phyloP scores from a whole-genome alignment of 2,329 filamentous ascomycete species.

The Harringtonia aguacate region DNA sequence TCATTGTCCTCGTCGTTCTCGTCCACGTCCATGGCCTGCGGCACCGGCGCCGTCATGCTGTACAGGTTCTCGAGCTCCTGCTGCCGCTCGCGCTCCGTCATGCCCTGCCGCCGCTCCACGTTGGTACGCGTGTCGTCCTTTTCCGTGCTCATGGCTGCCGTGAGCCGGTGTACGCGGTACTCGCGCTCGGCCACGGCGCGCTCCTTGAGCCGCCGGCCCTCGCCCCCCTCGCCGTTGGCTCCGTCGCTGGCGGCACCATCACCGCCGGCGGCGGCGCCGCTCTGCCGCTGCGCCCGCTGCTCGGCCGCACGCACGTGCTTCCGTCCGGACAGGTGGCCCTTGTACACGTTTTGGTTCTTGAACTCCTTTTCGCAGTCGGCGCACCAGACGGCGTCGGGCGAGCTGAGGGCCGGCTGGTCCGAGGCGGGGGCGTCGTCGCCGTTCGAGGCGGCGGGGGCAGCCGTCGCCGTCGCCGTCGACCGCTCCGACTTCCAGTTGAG shows the following conservation, averaged over 20 bases:
- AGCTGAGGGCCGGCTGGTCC: constrained; percentile 15
- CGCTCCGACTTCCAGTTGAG: constrained; percentile 64
- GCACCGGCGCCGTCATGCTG: constrained; percentile 37
- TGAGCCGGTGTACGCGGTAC: constrained; percentile 68
- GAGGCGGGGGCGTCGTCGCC: neutral
- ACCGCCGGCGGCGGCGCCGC: constrained; percentile 13
- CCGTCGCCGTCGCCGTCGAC: constrained; percentile 19
- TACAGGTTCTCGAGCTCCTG: constrained; percentile 87
- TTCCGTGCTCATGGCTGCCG: constrained; percentile 74
- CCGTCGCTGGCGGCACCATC: constrained; percentile 16
- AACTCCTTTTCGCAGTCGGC: constrained; percentile 90
- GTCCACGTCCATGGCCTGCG: constrained; percentile 24
- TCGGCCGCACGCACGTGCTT: constrained; percentile 85
- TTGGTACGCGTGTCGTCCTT: constrained; percentile 85
- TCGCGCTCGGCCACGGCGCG: constrained; percentile 84
- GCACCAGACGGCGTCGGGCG: constrained; percentile 70
- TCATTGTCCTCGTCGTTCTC: constrained; percentile 59
- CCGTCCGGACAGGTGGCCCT: constrained; percentile 76
- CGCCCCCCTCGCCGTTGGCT: neutral
- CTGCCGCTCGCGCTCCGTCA: constrained; percentile 92
- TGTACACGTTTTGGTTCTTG: constrained; percentile 91
- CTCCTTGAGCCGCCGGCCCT: constrained; percentile 63
- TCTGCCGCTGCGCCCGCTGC: constrained; percentile 39
- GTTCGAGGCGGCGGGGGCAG: constrained; percentile 4
- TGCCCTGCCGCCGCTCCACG: constrained; percentile 90